These are phyloP conservation scores for Colletotrichum sp. DNA, from an alignment of 2,329 filamentous ascomycete species.

Conservation along the genomic window DNA sequence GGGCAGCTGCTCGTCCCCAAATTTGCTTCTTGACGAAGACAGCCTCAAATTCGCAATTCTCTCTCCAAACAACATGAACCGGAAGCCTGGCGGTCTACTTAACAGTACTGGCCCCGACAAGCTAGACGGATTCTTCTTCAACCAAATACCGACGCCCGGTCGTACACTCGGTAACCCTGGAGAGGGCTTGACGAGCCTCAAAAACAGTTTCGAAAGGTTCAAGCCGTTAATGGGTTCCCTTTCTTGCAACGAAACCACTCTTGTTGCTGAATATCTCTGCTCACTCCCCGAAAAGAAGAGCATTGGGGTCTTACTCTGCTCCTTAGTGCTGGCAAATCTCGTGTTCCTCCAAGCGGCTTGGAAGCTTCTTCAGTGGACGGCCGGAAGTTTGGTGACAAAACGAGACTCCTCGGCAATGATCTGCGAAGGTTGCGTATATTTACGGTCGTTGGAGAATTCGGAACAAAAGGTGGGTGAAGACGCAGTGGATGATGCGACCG, in stretches of 20 bases:
- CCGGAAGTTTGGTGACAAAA: neutral
- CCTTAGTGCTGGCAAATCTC: neutral
- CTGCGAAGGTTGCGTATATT: neutral
- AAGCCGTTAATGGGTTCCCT: neutral
- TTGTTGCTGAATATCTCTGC: neutral
- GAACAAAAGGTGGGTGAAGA: accelerated
- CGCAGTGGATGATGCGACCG: neutral
- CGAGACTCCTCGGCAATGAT: neutral
- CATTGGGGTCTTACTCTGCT: neutral
- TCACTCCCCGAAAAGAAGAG: neutral
- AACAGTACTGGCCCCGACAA: neutral
- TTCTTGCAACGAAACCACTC: neutral
- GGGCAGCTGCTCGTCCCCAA: neutral
- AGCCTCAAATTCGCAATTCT: neutral
- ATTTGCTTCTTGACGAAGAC: neutral
- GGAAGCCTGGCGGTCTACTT: neutral
- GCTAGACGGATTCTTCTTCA: neutral
- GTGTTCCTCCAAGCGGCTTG: neutral
- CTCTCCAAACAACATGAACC: neutral
- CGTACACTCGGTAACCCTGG: accelerated
- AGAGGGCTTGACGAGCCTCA: neutral
- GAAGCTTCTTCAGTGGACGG: neutral
- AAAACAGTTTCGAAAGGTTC: neutral
- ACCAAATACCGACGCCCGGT: neutral
- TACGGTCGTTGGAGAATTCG: neutral